Base-by-base conservation (phyloP, 306 rosid genomes). In the Gastrolobium villosum region DNA sequence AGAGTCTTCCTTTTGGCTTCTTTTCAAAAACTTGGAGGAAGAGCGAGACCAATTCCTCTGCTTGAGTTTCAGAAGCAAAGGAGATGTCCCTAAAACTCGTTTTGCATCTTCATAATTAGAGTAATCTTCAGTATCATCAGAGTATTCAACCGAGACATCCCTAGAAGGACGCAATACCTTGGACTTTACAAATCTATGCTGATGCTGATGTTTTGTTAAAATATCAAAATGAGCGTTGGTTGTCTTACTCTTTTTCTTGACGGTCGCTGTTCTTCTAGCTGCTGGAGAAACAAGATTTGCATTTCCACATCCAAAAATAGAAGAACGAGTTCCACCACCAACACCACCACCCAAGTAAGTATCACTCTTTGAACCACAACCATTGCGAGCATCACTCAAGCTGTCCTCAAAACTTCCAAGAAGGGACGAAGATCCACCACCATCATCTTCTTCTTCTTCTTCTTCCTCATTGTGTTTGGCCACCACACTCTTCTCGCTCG, bases 121-220 rank as follows among this genome's bases (percentile, higher is more conserved):
- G 86, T 88, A 88, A 50, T 86, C 91, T 61, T 88, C 89, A 10
- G 94, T 87, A 57, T 89, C 93, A 81, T 93, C 96, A 68, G 96
- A 93, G 43, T 84, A 90, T 10, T 86, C 96, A 34, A 83, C 83
- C 5, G 90, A 92, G 43, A 85, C 92, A 70, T 87, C 91, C 66
- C 81, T 79, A 31, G 89, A 60, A 52, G 86, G 82, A 74, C 79
- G 87, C 72, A 77, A 79, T 57, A 82, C 68, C 67, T 84, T 86
- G 36, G 92, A 76, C 26, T 20, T 20, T 20, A 20, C 26, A 20
- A 20, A 20, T 7, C 10, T 2, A 54, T 54, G 11, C 1, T 3
- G 62, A 5, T 65, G 87, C 31, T 72, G 84, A 79, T 84, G 81
- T 72, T 82, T 89, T 1, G 88, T 61, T 64, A 89, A 79, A 75